Percentiles rank a stretch among this genome's conserved stretches.
phyloP scores from a whole-genome alignment of 1,139 yeast genomes.

The Lodderomyces margitis region DNA sequence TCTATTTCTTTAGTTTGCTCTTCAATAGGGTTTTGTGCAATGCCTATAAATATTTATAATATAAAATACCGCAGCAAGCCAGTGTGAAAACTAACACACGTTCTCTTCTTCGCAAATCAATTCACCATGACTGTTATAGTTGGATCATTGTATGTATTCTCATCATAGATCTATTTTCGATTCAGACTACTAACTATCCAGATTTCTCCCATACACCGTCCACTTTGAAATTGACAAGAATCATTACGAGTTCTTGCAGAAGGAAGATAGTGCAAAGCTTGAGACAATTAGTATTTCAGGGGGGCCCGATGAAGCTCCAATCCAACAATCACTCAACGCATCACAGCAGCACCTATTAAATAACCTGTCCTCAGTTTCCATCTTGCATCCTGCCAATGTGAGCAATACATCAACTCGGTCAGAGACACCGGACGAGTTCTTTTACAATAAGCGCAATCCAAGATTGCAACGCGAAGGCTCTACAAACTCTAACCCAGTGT shows the following conservation, averaged over 20 bases:
- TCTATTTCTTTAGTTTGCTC: neutral
- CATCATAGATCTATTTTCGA: conserved; percentile 7
- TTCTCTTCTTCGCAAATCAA: neutral
- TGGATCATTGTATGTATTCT: conserved; percentile 56
- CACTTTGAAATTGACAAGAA: conserved; percentile 52
- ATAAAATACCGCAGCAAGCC: no score
- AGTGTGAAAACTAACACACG: no score
- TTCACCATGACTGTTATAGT: conserved; percentile 53
- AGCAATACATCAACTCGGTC: conserved; percentile 11
- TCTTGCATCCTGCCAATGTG: neutral
- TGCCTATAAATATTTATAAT: no score
- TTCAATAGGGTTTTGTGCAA: conserved; percentile 1
- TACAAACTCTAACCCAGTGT: neutral
- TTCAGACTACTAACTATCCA: conserved; percentile 16
- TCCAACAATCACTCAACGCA: neutral
- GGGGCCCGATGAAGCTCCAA: neutral
- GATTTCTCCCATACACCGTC: conserved; percentile 71
- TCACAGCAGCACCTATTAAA: neutral
- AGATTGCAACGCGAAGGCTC: conserved; percentile 1
- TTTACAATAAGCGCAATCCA: conserved; percentile 16
- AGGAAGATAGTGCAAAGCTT: conserved; percentile 10
- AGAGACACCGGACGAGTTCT: conserved; percentile 30
- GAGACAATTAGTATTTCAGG: conserved; percentile 7
- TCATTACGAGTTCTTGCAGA: conserved; percentile 11
- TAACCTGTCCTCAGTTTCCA: neutral